phyloP scores from a whole-genome alignment of 73 alveolate species.

The Paramecium bursaria region DNA sequence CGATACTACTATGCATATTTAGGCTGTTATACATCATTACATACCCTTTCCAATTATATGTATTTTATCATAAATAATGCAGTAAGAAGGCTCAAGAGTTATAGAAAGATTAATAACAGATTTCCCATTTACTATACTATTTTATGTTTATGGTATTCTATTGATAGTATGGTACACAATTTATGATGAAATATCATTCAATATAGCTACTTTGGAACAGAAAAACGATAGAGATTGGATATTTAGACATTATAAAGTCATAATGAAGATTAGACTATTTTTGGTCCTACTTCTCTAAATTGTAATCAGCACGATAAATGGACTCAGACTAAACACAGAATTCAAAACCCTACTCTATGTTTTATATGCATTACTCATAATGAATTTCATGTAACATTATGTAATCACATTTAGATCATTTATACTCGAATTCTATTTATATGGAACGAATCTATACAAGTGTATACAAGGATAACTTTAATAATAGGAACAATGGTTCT shows the following conservation, averaged over 20 bases:
- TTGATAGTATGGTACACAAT: slow-evolving; percentile 21
- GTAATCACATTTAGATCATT: too few species aligned
- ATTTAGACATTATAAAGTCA: not conserved
- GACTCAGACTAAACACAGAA: slow-evolving; percentile 22
- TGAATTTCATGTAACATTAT: slow-evolving; percentile 15
- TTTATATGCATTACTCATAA: slow-evolving; percentile 6
- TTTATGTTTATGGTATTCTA: slow-evolving; percentile 36
- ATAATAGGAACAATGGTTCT: too few species aligned
- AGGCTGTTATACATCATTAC: not conserved
- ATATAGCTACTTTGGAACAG: not conserved
- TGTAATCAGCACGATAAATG: slow-evolving; percentile 9
- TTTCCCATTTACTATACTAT: slow-evolving; percentile 7
- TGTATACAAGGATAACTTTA: too few species aligned
- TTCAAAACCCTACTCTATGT: slow-evolving; percentile 17
- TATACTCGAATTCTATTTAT: not conserved
- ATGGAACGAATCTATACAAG: not conserved
- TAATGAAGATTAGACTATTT: slow-evolving; percentile 21
- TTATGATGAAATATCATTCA: slow-evolving; percentile 13
- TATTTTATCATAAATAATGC: not conserved
- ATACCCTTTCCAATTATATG: slow-evolving; percentile 26
- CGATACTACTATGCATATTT: not conserved
- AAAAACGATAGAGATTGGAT: not conserved
- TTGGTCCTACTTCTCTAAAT: slow-evolving; percentile 28
- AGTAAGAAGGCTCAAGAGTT: not conserved
- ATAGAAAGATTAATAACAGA: slow-evolving; percentile 8